Evolutionary conservation across 1,284 basidiomycete species (phyloP).

Genomic region (Quambalaria eucalypti): DNA sequence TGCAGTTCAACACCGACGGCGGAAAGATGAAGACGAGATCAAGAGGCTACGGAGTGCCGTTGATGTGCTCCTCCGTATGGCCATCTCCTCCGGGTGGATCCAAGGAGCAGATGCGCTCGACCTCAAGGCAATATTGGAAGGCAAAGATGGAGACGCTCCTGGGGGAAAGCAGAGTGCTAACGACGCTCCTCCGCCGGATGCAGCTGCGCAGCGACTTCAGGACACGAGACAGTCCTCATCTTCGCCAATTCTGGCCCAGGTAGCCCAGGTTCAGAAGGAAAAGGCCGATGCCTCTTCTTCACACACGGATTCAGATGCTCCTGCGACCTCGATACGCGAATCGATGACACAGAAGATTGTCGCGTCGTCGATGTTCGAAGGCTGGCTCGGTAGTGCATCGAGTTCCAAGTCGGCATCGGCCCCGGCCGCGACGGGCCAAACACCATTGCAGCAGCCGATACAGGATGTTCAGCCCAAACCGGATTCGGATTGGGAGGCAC

Average conservation of each 20-base stretch:
- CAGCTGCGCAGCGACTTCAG: not conserved
- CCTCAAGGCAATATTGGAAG: conserved; percentile 19
- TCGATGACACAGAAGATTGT: too few species aligned
- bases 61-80: conserved; percentile 25
- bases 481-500: not conserved
- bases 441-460: not conserved
- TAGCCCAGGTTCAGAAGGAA: too few species aligned
- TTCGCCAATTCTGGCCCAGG: not conserved
- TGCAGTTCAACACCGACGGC: not conserved
- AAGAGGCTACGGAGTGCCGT: conserved; percentile 24
- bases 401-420: not conserved
- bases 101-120: conserved; percentile 27
- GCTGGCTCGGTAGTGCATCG: not conserved
- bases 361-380: not conserved
- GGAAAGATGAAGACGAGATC: conserved; percentile 11
- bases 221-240: not conserved
- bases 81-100: conserved; percentile 27
- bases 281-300: too few species aligned
- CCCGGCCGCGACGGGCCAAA: not conserved
- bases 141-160: conserved; percentile 3
- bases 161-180: not conserved
- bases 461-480: not conserved
- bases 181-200: not conserved
- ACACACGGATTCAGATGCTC: too few species aligned
- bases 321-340: too few species aligned